Conservation (phyloP, 257 asterid genomes). For the Henckelia pumila region DNA sequence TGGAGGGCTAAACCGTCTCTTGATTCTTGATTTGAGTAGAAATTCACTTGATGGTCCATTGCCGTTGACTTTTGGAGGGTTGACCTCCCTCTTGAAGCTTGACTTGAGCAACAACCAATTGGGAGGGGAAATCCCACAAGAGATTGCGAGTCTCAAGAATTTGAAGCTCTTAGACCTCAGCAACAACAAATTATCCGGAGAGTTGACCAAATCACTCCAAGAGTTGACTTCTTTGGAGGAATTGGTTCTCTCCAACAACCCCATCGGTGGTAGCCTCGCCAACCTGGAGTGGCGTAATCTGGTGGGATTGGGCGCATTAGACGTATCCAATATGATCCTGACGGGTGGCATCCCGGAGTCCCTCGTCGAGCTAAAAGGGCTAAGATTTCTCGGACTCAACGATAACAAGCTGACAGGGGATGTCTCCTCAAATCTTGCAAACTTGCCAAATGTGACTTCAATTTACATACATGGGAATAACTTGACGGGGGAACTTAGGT, state of each 20-base stretch:
- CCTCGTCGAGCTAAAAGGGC: slow-evolving; percentile 42
- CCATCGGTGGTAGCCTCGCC: slow-evolving; percentile 60
- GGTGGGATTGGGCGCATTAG: slow-evolving; percentile 47
- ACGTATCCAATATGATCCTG: slow-evolving; percentile 69
- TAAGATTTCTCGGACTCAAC: slow-evolving; percentile 75
- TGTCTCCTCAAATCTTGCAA: slow-evolving; percentile 51
- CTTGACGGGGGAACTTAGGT: slow-evolving; percentile 73
- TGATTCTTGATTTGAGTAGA: slow-evolving; percentile 78
- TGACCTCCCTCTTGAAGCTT: slow-evolving; percentile 68
- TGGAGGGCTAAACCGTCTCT: slow-evolving; percentile 46
- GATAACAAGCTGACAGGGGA: slow-evolving; percentile 69
- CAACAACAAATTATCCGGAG: slow-evolving; percentile 60
- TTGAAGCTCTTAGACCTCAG: slow-evolving; percentile 78
- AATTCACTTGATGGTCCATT: slow-evolving; percentile 58
- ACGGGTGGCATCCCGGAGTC: slow-evolving; percentile 76
- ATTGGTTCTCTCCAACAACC: slow-evolving; percentile 72
- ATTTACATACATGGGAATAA: slow-evolving; percentile 78
- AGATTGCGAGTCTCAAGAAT: slow-evolving; percentile 46
- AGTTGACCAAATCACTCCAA: slow-evolving; percentile 50
- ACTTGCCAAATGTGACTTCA: slow-evolving; percentile 58
- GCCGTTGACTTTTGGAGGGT: slow-evolving; percentile 53
- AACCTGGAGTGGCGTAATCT: slow-evolving; percentile 49
- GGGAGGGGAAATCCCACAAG: slow-evolving; percentile 49
- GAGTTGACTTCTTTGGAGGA: slow-evolving; percentile 65
- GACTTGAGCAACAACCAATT: slow-evolving; percentile 64